These are phyloP conservation scores for Clonostachys rosea DNA, from an alignment of 2,329 filamentous ascomycete genomes.

Conservation along the genomic window DNA sequence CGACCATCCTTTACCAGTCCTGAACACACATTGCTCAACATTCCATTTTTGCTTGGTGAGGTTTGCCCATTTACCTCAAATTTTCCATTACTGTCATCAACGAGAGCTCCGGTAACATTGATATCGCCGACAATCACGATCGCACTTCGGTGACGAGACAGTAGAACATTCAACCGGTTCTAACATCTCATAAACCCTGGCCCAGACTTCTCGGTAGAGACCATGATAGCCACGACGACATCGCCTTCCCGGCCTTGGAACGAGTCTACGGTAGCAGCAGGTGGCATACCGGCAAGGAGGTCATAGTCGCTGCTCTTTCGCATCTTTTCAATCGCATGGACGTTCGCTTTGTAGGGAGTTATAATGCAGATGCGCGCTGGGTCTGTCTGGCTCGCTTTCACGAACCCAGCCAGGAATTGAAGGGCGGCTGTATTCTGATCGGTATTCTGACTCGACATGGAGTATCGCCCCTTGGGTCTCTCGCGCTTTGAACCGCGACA, in stretches of 20 bases:
- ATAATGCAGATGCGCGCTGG: not conserved
- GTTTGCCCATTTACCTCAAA: too few relatives aligned
- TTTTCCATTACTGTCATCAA: too few relatives aligned
- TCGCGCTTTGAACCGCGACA: not conserved
- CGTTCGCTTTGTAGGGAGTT: not conserved
- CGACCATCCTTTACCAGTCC: too few relatives aligned
- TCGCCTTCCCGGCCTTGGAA: not conserved
- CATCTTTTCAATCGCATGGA: not conserved
- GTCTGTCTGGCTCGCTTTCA: constrained; percentile 1
- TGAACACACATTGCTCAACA: too few relatives aligned
- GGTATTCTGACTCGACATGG: not conserved
- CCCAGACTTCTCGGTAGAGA: not conserved
- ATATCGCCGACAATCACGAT: constrained; percentile 1
- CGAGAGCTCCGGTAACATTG: too few relatives aligned
- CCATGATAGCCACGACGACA: not conserved
- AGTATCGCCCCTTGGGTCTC: too few relatives aligned
- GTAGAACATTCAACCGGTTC: not conserved
- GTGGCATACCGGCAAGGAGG: not conserved
- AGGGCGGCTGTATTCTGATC: not conserved
- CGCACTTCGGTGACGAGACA: not conserved
- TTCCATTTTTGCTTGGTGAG: too few relatives aligned
- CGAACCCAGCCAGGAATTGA: constrained; percentile 5
- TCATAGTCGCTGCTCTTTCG: not conserved
- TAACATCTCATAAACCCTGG: not conserved
- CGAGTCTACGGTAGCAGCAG: constrained; percentile 1